These are phyloP conservation scores for Bipolaris sorokiniana DNA, from an alignment of 2,329 filamentous ascomycete genomes.

Conservation along the genomic window DNA sequence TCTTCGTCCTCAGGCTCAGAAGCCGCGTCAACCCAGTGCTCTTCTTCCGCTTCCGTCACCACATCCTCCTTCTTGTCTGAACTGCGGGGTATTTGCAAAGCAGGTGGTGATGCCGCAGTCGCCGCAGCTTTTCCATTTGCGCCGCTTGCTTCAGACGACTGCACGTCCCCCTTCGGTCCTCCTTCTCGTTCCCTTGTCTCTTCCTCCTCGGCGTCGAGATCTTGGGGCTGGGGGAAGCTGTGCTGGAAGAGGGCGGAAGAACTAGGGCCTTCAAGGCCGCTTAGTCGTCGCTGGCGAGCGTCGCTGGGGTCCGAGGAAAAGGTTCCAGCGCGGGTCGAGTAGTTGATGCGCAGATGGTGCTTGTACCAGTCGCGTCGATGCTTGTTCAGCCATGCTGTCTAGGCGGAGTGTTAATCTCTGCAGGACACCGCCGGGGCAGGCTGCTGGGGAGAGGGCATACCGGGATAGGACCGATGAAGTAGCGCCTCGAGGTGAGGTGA, in stretches of 20 bases:
- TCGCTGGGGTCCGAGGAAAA: slow-evolving; percentile 58
- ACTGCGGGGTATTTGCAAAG: slow-evolving; percentile 39
- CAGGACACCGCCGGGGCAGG: slow-evolving; percentile 20
- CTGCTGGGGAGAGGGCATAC: slow-evolving; percentile 29
- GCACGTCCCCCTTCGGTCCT: slow-evolving; percentile 15
- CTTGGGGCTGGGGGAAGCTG: slow-evolving; percentile 53
- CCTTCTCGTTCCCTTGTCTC: neutral
- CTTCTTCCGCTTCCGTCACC: slow-evolving; percentile 4
- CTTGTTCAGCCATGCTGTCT: slow-evolving; percentile 67
- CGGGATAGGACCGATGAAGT: slow-evolving; percentile 70
- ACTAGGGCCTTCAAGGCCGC: slow-evolving; percentile 51
- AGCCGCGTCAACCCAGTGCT: slow-evolving; percentile 34
- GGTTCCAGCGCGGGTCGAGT: slow-evolving; percentile 54
- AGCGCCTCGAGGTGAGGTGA: slow-evolving; percentile 65
- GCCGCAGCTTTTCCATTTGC: slow-evolving; percentile 25
- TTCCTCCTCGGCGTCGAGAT: slow-evolving; percentile 40
- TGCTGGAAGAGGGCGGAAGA: slow-evolving; percentile 46
- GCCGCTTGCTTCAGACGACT: slow-evolving; percentile 13
- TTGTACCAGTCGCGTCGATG: slow-evolving; percentile 69
- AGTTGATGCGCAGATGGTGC: slow-evolving; percentile 54
- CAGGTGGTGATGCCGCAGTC: slow-evolving; percentile 33
- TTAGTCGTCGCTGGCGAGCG: slow-evolving; percentile 52
- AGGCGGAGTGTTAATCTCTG: neutral
- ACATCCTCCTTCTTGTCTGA: slow-evolving; percentile 34
- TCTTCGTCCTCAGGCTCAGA: slow-evolving; percentile 43